Base-by-base conservation (phyloP, 441 rosid genomes). In the Croton laevigatus region DNA sequence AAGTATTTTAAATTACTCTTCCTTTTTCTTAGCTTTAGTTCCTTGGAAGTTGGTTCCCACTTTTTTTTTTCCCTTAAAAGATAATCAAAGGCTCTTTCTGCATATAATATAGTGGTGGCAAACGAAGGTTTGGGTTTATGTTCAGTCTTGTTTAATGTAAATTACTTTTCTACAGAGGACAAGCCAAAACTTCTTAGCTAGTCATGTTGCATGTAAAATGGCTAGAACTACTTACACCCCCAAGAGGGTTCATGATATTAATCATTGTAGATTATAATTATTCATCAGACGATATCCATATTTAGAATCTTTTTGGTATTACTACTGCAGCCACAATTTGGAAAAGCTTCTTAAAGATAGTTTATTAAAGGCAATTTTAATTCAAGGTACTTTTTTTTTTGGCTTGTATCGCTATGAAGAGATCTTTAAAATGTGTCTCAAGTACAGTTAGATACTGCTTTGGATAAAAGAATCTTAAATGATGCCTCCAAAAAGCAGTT, bases 141-240 rank as follows among this genome's bases (percentile, higher is more conserved):
- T 40, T 59, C n/a, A 61, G 37, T 40, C n/a, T 37, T 34, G 27
- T 8, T 68, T 63, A 27, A 27, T 27, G 32, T 27, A 91, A 82
- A 86, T 96, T 69, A 96, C 99, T 59, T 91, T 81, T 89, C 99
- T 69, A 81, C 97, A 10, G 84, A 86, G 72, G 96, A 96, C 88
- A 87, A 82, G 89, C 97, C 90, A 19, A 96, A 93, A 81, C 97
- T 13, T 0, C 8, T 45, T 13, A 19, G 22, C 49, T 2, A 7
- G 46, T 19, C 6, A 16, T 36, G 48, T 34, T 64, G 32, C 68
- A 34, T 67, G 12, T 63, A 37, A 37, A 62, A 36, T 17, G 14
- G 34, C 20, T 58, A 10, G 1, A 20, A 40, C 45, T 42, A 48
- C n/a, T 23, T 46, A 34, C 27, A 10, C 53, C 59, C 59, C 32